phyloP scores from a whole-genome alignment of 106 monocot genomes.

The Allium fistulosum region DNA sequence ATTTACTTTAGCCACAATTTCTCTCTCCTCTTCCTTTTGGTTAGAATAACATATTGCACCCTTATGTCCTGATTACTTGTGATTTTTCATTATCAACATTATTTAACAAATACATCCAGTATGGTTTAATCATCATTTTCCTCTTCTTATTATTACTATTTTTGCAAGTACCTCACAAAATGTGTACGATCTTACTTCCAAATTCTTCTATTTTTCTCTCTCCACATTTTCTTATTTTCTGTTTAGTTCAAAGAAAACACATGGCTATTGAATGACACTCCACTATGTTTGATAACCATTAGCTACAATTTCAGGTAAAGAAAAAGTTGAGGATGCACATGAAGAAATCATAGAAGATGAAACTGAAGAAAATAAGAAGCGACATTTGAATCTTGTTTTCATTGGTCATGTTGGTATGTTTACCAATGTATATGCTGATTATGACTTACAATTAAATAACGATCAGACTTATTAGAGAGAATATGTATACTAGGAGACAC shows the following conservation, averaged over 20 bases:
- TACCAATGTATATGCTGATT: background rate
- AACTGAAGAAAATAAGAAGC: slow-evolving; percentile 49
- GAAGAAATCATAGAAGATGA: slow-evolving; percentile 27
- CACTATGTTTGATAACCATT: background rate
- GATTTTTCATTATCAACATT: no score
- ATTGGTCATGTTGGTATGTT: slow-evolving; percentile 92
- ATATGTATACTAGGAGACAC: no score
- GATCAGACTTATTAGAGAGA: no score
- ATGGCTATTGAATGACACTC: no score
- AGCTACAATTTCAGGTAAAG: slow-evolving; percentile 22
- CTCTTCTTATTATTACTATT: background rate
- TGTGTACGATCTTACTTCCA: background rate
- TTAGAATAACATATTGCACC: no score
- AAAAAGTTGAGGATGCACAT: slow-evolving; percentile 17
- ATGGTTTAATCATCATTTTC: background rate
- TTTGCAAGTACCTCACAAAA: background rate
- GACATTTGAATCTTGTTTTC: slow-evolving; percentile 88
- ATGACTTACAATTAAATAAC: no score
- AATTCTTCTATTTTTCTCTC: background rate
- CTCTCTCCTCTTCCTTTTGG: no score
- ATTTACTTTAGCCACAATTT: no score
- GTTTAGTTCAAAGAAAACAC: no score
- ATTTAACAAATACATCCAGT: no score
- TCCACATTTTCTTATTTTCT: background rate
- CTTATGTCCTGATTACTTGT: no score